Evolutionary conservation across 2,329 filamentous ascomycete species (phyloP).

Genomic region (Cryphonectria parasitica): DNA sequence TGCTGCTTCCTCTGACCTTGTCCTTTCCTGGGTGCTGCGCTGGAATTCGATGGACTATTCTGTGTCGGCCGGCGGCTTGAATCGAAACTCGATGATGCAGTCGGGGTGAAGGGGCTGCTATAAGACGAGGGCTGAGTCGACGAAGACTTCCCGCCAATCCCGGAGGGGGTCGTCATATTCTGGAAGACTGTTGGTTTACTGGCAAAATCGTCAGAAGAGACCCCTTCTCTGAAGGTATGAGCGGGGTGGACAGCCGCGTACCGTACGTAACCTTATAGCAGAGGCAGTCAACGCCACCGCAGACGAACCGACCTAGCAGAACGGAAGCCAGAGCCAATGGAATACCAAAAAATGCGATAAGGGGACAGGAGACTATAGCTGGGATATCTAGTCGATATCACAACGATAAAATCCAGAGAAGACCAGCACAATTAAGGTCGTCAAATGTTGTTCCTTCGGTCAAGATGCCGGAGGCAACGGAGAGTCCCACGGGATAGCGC

Average conservation of each 20-base stretch:
- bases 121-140: slow-evolving; percentile 46
- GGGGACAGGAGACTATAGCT: neutral
- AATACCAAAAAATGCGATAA: neutral
- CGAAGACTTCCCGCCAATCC: slow-evolving; percentile 56
- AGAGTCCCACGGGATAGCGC: neutral
- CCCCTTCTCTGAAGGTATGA: neutral
- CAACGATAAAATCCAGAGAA: neutral
- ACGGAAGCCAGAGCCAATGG: neutral
- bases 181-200: neutral
- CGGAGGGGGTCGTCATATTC: slow-evolving; percentile 40
- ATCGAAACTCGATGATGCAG: slow-evolving; percentile 54
- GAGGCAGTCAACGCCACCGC: neutral
- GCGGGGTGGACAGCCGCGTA: neutral
- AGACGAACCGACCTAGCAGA: neutral
- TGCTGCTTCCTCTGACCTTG: slow-evolving; percentile 82
- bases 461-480: neutral
- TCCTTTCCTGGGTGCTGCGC: slow-evolving; percentile 67
- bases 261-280: neutral
- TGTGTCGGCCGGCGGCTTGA: slow-evolving; percentile 52
- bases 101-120: slow-evolving; percentile 45
- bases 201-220: neutral
- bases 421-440: neutral
- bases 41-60: slow-evolving; percentile 39
- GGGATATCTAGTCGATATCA: neutral
- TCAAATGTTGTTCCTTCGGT: too few species aligned